A percentile compares a stretch with the other conserved stretches of the same genome.
phyloP scores from a whole-genome alignment of 73 alveolate species.

The Blepharisma japonicum region DNA sequence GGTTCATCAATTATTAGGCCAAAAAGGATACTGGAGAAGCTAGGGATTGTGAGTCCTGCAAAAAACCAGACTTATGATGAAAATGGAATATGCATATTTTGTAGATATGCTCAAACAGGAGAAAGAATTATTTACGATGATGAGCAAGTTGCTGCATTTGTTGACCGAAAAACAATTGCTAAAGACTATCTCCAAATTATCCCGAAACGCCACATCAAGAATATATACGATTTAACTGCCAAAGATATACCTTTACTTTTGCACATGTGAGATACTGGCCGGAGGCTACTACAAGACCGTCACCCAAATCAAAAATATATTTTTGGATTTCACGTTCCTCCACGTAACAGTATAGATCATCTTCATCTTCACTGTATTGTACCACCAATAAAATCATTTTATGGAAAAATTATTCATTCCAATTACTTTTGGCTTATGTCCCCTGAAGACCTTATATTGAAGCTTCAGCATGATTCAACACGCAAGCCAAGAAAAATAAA shows the following conservation, averaged over 20 bases:
- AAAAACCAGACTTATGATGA: too few relatives aligned
- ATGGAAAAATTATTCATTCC: neutral
- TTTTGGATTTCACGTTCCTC: constrained; percentile 20
- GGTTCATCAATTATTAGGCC: too few relatives aligned
- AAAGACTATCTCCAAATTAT: neutral
- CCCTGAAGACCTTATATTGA: neutral
- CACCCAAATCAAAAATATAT: neutral
- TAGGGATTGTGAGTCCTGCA: too few relatives aligned
- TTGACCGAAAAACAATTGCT: neutral
- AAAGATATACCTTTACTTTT: neutral
- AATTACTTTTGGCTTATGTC: constrained; percentile 20
- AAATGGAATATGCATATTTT: constrained; percentile 12
- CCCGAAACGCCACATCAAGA: neutral
- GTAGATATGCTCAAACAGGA: neutral
- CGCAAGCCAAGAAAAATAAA: too few relatives aligned
- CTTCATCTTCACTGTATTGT: neutral
- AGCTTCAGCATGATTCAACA: too few relatives aligned
- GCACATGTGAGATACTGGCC: constrained; percentile 2
- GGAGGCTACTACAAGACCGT: neutral
- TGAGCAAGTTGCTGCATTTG: neutral
- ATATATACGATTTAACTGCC: neutral
- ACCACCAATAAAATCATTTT: neutral
- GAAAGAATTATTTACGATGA: neutral
- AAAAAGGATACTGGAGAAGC: too few relatives aligned
- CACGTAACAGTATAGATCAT: constrained; percentile 17